Evolutionary conservation across 2,329 filamentous ascomycete species (phyloP).

Genomic region (Coniochaeta sp.): DNA sequence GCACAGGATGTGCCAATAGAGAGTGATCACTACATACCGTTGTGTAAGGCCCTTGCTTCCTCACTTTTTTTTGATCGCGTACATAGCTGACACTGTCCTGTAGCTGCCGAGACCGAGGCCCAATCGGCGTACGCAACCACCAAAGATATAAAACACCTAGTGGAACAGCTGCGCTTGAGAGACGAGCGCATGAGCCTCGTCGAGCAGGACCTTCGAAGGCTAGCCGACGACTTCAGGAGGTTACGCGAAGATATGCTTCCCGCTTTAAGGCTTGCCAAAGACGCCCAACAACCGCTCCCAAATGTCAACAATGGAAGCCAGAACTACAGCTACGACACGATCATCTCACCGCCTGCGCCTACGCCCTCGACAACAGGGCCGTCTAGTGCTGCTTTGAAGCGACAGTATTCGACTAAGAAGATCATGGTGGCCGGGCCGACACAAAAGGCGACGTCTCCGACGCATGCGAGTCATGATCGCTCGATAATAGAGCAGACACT

Average conservation of each 20-base stretch:
- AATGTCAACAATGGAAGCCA: constrained; percentile 33
- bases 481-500: constrained; percentile 56
- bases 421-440: constrained; percentile 63
- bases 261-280: constrained; percentile 83
- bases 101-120: constrained; percentile 82
- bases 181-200: constrained; percentile 83
- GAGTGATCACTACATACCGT: constrained; percentile 84
- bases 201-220: constrained; percentile 73
- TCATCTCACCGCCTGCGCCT: constrained; percentile 48
- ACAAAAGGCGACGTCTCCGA: constrained; percentile 71
- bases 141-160: constrained; percentile 86
- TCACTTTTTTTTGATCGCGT: neutral
- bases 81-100: constrained; percentile 7
- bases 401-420: constrained; percentile 71
- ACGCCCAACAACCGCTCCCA: constrained; percentile 82
- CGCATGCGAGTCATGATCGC: constrained; percentile 61
- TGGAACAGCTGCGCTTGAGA: constrained; percentile 79
- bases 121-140: constrained; percentile 83
- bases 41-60: constrained; percentile 56
- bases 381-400: constrained; percentile 50
- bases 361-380: constrained; percentile 42
- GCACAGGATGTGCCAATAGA: constrained; percentile 88
- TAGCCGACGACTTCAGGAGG: constrained; percentile 83
- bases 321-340: constrained; percentile 44
- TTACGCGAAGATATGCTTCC: constrained; percentile 88